Conservation (phyloP, 192 early-diverging fungal genomes). For the Coemansia sp. region DNA sequence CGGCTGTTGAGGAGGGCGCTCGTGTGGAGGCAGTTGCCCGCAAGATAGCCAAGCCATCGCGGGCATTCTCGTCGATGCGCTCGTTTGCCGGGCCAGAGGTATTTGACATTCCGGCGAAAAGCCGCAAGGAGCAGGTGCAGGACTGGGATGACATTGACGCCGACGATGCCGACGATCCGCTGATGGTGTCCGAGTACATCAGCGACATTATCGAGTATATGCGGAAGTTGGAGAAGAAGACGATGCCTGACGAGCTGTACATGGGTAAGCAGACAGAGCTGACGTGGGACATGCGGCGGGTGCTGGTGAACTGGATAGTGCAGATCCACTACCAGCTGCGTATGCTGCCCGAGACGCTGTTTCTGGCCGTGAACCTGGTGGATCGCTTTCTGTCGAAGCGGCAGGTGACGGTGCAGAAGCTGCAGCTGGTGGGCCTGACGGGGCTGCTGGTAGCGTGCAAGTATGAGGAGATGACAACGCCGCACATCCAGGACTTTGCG, state of each 20-base stretch:
- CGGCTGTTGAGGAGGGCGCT: constrained; percentile 26
- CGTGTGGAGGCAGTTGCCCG: constrained; percentile 9
- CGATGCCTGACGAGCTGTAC: constrained; percentile 78
- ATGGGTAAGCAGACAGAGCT: constrained; percentile 83
- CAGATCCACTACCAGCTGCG: constrained; percentile 90
- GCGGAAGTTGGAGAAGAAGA: constrained; percentile 67
- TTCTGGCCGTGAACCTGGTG: constrained; percentile 87
- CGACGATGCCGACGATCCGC: constrained; percentile 75
- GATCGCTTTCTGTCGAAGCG: constrained; percentile 91
- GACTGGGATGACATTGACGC: constrained; percentile 78
- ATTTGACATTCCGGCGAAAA: constrained; percentile 8
- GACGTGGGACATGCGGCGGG: constrained; percentile 86
- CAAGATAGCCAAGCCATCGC: constrained; percentile 42
- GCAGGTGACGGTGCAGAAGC: constrained; percentile 77
- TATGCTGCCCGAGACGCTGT: constrained; percentile 92
- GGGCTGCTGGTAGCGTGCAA: constrained; percentile 89
- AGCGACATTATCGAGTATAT: constrained; percentile 91
- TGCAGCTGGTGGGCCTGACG: constrained; percentile 93
- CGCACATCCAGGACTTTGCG: constrained; percentile 79
- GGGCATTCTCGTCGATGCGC: constrained; percentile 35
- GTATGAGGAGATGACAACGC: constrained; percentile 90
- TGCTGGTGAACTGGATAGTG: constrained; percentile 95
- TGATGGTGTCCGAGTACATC: constrained; percentile 93
- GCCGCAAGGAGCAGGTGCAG: constrained; percentile 9
- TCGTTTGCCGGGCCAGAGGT: constrained; percentile 13